A percentile compares a stretch with the other conserved stretches of the same genome.
phyloP scores from a whole-genome alignment of 192 early-diverging fungal genomes.

The Coemansia sp. region DNA sequence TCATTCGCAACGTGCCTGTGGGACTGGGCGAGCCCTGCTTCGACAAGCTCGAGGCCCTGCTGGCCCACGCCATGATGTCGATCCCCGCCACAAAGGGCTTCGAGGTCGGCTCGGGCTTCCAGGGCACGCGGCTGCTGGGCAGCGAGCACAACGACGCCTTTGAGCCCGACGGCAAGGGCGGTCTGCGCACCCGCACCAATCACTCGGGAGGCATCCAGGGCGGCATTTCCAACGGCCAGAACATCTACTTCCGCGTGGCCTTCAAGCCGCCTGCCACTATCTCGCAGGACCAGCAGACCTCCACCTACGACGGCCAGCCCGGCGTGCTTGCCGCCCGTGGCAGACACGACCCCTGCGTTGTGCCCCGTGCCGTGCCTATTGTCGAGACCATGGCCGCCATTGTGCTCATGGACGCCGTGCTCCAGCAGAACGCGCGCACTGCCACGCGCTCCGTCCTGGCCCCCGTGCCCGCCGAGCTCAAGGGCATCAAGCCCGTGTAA shows the following conservation, averaged over 20 bases:
- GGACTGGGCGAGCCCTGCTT: slow-evolving; percentile 98
- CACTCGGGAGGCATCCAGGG: slow-evolving; percentile 97
- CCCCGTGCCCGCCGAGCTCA: slow-evolving; percentile 36
- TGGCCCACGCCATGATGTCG: slow-evolving; percentile 98
- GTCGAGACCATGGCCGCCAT: slow-evolving; percentile 96
- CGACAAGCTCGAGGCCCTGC: slow-evolving; percentile 93
- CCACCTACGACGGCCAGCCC: slow-evolving; percentile 75
- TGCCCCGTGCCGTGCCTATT: slow-evolving; percentile 94
- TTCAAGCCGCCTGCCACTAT: slow-evolving; percentile 99
- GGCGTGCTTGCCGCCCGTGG: slow-evolving; percentile 89
- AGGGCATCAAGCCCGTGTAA: slow-evolving; percentile 46
- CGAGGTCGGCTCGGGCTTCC: slow-evolving; percentile 92
- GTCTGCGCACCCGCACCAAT: slow-evolving; percentile 85
- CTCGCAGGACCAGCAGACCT: slow-evolving; percentile 82
- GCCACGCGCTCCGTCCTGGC: slow-evolving; percentile 27
- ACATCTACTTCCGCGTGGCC: slow-evolving; percentile 95
- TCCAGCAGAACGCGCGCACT: slow-evolving; percentile 41
- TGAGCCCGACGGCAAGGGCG: slow-evolving; percentile 56
- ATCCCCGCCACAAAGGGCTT: slow-evolving; percentile 99
- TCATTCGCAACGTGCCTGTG: slow-evolving; percentile 86
- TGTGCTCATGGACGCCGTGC: slow-evolving; percentile 82
- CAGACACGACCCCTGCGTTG: slow-evolving; percentile 95
- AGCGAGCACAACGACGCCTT: slow-evolving; percentile 94
- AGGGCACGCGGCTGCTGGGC: slow-evolving; percentile 82
- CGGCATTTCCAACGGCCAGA: slow-evolving; percentile 94